Base-by-base conservation (phyloP, 257 asterid species). In the Forsythia suspensa region DNA sequence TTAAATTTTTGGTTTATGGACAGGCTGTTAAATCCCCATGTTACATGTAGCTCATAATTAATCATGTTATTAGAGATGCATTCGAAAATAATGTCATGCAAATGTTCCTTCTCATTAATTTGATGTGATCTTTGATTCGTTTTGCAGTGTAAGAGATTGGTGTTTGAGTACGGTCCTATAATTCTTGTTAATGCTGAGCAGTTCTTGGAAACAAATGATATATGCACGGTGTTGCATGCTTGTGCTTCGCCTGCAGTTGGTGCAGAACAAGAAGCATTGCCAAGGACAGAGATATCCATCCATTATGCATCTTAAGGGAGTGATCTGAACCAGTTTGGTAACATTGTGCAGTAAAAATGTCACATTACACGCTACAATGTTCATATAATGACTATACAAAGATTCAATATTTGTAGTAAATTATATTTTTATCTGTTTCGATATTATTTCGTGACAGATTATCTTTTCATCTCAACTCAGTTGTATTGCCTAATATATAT, bases 101-200 rank as follows among this genome's bases (percentile, higher is more conserved):
- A 21, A 24, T 21, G 38, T 61, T 61, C 16, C 6, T 61, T 20
- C 20, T 61, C 21, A 21, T 61, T 61, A 2, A 24, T 21, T 61
- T 61, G 69, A 61, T 9, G 6, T 21, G 16, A 21, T 7, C 38
- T 63, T 29, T 24, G 15, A 21, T 48, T 59, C 1, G 39, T 84
- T 61, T 76, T 81, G 85, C 94, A 96, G 99, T 96, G 99, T 68
- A 94, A 96, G 93, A 89, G 81, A 84, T 65, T 96, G 71, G 98
- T 92, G 20, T 89, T 94, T 37, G 97, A 94, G 86, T 96, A 94
- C 68, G 93, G 88, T 2, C 98, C 98, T 11, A 44, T 89, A 75
- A 82, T 96, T 82, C 92, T 96, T 8, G 74, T 88, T 44, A 91
- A 94, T 40, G 95, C 97, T 0, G 90, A 96, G 89, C 86, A 94